These are phyloP conservation scores for Nicotiana knightiana DNA, from an alignment of 257 asterid species.

Conservation along the genomic window DNA sequence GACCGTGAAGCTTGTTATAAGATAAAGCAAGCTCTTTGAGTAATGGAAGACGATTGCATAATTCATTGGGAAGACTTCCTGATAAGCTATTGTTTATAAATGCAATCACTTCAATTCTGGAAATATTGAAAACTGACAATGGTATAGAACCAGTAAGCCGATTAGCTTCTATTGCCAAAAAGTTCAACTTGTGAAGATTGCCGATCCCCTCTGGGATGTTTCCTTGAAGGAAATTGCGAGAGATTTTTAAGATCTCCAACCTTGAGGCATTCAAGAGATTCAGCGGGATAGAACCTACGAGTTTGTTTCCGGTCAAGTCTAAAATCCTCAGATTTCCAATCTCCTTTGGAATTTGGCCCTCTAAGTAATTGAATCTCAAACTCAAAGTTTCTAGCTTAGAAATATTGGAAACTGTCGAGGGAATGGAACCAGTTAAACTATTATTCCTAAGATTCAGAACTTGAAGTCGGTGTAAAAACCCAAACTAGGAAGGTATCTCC, in stretches of 20 bases:
- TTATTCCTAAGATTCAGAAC: constrained; percentile 14
- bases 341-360: too few species aligned
- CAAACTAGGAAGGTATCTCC: not conserved
- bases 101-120: not conserved
- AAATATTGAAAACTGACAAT: not conserved
- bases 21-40: too few species aligned
- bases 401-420: too few species aligned
- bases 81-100: not conserved
- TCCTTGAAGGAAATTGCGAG: not conserved
- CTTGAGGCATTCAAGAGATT: not conserved
- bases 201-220: constrained; percentile 3
- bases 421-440: not conserved
- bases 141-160: constrained; percentile 6
- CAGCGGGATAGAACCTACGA: too few species aligned
- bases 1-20: too few species aligned
- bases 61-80: not conserved
- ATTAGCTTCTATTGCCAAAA: constrained; percentile 2
- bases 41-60: too few species aligned
- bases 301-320: too few species aligned
- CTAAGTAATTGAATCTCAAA: too few species aligned
- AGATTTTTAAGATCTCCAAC: too few species aligned
- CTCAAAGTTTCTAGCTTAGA: too few species aligned
- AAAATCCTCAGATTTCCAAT: too few species aligned
- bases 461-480: constrained; percentile 9
- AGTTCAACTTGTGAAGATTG: not conserved